Conservation (phyloP, 768 basidiomycete species). For the Pisolithus marmoratus region DNA sequence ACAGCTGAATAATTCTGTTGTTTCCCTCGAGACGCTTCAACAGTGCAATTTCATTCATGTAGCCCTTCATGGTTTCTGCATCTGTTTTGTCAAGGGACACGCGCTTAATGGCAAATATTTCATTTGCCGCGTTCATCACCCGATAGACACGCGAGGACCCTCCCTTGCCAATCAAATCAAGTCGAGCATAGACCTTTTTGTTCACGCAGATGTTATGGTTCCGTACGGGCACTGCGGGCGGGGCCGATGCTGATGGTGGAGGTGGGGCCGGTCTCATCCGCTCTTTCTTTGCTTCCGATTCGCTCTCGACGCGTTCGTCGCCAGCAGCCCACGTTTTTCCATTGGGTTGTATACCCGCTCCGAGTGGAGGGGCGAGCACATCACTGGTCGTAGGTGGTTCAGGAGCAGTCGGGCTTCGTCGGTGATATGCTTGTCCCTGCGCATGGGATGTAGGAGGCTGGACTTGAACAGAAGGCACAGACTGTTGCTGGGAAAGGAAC, state of each 20-base stretch:
- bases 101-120: constrained; percentile 87
- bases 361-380: constrained; percentile 12
- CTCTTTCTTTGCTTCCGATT: constrained; percentile 28
- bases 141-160: constrained; percentile 95
- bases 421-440: constrained; percentile 40
- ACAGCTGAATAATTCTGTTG: constrained; percentile 82
- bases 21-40: constrained; percentile 94
- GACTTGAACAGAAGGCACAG: constrained; percentile 20
- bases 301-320: constrained; percentile 37
- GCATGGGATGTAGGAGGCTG: constrained; percentile 15
- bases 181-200: constrained; percentile 74
- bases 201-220: constrained; percentile 46
- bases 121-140: constrained; percentile 70
- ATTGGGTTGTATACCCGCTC: constrained; percentile 17
- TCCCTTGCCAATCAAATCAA: constrained; percentile 89
- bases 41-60: constrained; percentile 94
- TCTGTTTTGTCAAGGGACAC: constrained; percentile 89
- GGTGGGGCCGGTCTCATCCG: constrained; percentile 31
- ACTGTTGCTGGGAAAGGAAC: constrained; percentile 19
- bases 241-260: constrained; percentile 22
- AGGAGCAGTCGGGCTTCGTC: constrained; percentile 66
- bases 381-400: constrained; percentile 47
- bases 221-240: constrained; percentile 26
- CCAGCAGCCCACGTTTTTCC: constrained; percentile 43
- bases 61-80: constrained; percentile 81